phyloP scores from a whole-genome alignment of 2,329 filamentous ascomycete genomes.

The Shiraia bambusicola region DNA sequence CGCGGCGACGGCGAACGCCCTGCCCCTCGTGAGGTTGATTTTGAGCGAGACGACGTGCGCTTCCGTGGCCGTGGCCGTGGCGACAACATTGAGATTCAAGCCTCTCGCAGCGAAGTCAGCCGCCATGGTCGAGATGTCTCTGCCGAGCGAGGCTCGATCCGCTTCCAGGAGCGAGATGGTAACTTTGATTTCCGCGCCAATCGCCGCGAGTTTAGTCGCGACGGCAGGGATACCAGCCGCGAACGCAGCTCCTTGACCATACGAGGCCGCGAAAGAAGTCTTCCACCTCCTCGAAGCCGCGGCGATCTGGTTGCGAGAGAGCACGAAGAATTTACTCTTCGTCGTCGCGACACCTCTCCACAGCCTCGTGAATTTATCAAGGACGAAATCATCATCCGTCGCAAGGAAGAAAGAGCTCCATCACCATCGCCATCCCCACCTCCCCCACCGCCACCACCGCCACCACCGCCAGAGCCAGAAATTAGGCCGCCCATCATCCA shows the following conservation, averaged over 20 bases:
- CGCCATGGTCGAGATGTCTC: conserved; percentile 27
- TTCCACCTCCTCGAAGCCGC: conserved; percentile 38
- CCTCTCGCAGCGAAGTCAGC: conserved; percentile 25
- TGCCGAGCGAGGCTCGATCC: conserved; percentile 31
- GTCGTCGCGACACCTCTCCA: conserved; percentile 41
- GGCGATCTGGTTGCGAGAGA: conserved; percentile 44
- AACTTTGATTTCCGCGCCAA: conserved; percentile 45
- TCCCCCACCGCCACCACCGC: conserved; percentile 48
- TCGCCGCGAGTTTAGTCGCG: conserved; percentile 39
- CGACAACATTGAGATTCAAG: conserved; percentile 38
- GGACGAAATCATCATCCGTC: conserved; percentile 48
- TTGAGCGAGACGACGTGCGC: conserved; percentile 51
- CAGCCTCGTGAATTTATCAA: conserved; percentile 41
- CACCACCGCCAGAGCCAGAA: conserved; percentile 63
- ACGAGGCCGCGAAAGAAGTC: conserved; percentile 38
- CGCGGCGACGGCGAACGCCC: conserved; percentile 44
- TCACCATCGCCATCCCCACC: conserved; percentile 53
- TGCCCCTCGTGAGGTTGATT: conserved; percentile 39
- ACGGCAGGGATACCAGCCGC: conserved; percentile 35
- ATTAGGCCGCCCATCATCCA: conserved; percentile 79
- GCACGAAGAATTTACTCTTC: conserved; percentile 46
- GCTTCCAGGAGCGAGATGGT: conserved; percentile 38
- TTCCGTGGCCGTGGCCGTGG: conserved; percentile 45
- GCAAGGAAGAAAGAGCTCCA: conserved; percentile 50
- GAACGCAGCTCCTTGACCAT: conserved; percentile 41